Conservation (phyloP, 106 monocot species). For the Apostasia ramifera region DNA sequence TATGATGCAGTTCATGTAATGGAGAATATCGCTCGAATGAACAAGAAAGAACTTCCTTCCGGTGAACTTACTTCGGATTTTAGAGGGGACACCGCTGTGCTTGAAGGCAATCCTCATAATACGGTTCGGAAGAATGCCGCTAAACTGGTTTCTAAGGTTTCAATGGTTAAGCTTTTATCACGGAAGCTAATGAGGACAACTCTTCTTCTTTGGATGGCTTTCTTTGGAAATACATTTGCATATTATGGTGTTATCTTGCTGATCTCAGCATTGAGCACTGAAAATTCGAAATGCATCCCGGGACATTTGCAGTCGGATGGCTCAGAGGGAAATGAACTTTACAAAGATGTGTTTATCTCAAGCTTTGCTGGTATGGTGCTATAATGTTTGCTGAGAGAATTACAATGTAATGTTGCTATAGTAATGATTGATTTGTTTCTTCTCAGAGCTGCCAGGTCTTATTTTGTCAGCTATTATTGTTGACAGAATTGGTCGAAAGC, state of each 20-base stretch:
- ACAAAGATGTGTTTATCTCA: conserved; percentile 68
- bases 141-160: conserved; percentile 21
- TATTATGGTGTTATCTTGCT: conserved; percentile 80
- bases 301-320: background rate
- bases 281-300: conserved; percentile 16
- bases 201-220: conserved; percentile 68
- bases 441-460: conserved; percentile 70
- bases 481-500: conserved; percentile 69
- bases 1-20: conserved; percentile 44
- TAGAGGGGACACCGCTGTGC: background rate
- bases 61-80: conserved; percentile 39
- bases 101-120: conserved; percentile 11
- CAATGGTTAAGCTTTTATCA: conserved; percentile 37
- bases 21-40: conserved; percentile 51
- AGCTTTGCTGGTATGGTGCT: conserved; percentile 56
- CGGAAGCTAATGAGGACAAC: conserved; percentile 50
- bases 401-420: background rate
- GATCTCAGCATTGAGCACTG: conserved; percentile 45
- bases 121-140: conserved; percentile 21
- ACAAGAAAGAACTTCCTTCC: conserved; percentile 39
- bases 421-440: conserved; percentile 7
- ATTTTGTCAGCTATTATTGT: conserved; percentile 50
- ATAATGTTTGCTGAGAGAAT: too few relatives aligned
- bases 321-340: conserved; percentile 20
- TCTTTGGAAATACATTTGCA: conserved; percentile 75